phyloP scores from a whole-genome alignment of 345 rosid genomes.

The Melaleuca quinquenervia region DNA sequence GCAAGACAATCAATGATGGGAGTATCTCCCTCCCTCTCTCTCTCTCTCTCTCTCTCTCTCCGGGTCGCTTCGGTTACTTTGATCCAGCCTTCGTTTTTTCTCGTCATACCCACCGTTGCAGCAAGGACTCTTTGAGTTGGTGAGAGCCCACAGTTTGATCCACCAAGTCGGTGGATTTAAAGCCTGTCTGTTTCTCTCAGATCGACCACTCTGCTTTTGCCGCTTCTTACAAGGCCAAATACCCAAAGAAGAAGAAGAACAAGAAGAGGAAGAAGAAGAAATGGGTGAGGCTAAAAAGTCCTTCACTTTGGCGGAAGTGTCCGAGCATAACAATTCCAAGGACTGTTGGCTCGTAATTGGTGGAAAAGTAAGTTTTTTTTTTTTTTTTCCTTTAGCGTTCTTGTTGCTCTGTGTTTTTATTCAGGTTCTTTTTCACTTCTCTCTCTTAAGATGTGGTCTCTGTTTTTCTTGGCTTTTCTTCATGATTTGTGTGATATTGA shows the following conservation, averaged over 20 bases:
- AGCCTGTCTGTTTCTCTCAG: background rate
- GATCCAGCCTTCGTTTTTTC: background rate
- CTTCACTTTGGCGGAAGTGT: constrained; percentile 61
- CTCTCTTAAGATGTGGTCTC: background rate
- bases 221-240: background rate
- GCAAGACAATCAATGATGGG: background rate
- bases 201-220: background rate
- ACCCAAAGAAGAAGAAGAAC: background rate
- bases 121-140: background rate
- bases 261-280: background rate
- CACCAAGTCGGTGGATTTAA: background rate
- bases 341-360: constrained; percentile 68
- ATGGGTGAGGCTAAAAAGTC: constrained; percentile 39
- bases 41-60: background rate
- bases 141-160: background rate
- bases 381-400: background rate
- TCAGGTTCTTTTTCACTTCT: background rate
- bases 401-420: background rate
- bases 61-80: background rate
- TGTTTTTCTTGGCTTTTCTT: too few relatives aligned
- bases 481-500: background rate
- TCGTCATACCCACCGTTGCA: background rate
- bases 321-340: constrained; percentile 36
- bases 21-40: background rate
- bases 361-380: constrained; percentile 33